Evolutionary conservation across 768 basidiomycete species (phyloP).

Genomic region (Megacollybia marginata): DNA sequence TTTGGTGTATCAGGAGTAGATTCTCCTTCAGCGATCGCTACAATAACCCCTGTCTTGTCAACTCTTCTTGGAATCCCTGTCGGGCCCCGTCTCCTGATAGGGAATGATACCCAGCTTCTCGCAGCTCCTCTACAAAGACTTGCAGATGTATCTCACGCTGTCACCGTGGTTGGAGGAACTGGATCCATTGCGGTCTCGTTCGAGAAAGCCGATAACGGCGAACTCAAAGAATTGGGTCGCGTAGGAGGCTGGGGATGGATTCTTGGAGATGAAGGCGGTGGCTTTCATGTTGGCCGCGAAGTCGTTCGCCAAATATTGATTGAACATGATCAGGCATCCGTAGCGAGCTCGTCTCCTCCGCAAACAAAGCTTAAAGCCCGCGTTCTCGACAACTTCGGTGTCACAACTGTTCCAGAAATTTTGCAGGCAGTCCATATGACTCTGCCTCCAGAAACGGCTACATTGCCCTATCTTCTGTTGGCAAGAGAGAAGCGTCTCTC

Average conservation of each 20-base stretch:
- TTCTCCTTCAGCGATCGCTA: conserved; percentile 53
- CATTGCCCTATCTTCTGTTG: conserved; percentile 21
- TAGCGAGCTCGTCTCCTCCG: conserved; percentile 20
- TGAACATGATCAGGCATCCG: conserved; percentile 45
- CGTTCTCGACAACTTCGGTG: conserved; percentile 49
- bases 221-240: conserved; percentile 56
- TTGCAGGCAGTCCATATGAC: conserved; percentile 57
- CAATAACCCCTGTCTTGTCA: conserved; percentile 48
- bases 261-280: conserved; percentile 78
- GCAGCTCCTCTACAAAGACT: conserved; percentile 68
- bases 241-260: conserved; percentile 84
- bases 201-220: conserved; percentile 26
- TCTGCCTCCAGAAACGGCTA: conserved; percentile 19
- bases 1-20: conserved; percentile 82
- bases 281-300: conserved; percentile 73
- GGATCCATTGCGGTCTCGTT: conserved; percentile 74
- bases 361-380: conserved; percentile 34
- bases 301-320: conserved; percentile 60
- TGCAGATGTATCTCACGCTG: conserved; percentile 49
- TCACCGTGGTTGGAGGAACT: conserved; percentile 76
- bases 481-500: conserved; percentile 71
- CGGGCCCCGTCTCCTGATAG: conserved; percentile 49
- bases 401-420: conserved; percentile 53
- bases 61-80: conserved; percentile 49
- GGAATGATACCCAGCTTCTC: conserved; percentile 82